These are phyloP conservation scores for Aristolochia californica DNA, from an alignment of 164 flowering plant genomes.

Conservation along the genomic window DNA sequence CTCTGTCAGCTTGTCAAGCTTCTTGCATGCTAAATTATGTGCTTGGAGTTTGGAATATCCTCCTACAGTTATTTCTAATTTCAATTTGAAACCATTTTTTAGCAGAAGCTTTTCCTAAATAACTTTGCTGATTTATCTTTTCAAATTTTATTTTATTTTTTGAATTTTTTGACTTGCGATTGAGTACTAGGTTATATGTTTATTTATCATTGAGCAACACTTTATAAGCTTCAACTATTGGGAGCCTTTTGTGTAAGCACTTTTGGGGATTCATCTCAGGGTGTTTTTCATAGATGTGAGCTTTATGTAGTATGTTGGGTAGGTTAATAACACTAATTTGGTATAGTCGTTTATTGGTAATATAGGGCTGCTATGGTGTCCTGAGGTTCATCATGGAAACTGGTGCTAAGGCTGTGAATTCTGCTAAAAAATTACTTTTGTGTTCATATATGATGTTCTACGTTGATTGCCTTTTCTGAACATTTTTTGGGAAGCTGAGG, in stretches of 20 bases:
- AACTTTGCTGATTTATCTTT: too few relatives aligned
- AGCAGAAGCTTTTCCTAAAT: neutral
- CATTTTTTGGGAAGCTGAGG: constrained; percentile 41
- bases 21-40: constrained; percentile 6
- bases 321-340: too few relatives aligned
- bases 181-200: neutral
- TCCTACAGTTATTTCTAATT: constrained; percentile 9
- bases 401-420: constrained; percentile 91
- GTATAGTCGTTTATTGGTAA: neutral
- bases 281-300: too few relatives aligned
- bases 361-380: constrained; percentile 88
- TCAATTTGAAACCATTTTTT: neutral
- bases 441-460: neutral
- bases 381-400: constrained; percentile 77
- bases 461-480: neutral
- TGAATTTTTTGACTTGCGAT: neutral
- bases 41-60: constrained; percentile 20
- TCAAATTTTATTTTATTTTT: too few relatives aligned
- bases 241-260: too few relatives aligned
- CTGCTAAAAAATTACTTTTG: neutral
- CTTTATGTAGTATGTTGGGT: too few relatives aligned
- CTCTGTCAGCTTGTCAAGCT: constrained; percentile 22
- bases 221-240: too few relatives aligned
- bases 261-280: too few relatives aligned
- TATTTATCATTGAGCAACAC: too few relatives aligned